A percentile compares a stretch with the other conserved stretches of the same genome.
These are phyloP conservation scores for Bipolaris bicolor DNA, from an alignment of 2,329 filamentous ascomycete species.

Conservation along the genomic window DNA sequence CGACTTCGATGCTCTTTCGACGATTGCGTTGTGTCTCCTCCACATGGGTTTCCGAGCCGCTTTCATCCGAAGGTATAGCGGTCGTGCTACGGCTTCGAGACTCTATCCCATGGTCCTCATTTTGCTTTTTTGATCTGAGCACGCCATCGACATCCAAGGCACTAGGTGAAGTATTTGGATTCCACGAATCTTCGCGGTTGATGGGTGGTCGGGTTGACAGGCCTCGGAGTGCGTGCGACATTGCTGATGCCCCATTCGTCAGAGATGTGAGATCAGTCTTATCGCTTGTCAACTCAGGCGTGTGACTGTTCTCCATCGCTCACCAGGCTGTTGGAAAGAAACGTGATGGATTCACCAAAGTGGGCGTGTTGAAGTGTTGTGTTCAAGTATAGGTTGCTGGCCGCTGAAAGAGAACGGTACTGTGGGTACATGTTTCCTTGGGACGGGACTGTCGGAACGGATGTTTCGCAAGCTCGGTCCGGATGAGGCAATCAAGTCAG, in stretches of 20 bases:
- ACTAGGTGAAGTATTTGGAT: slow-evolving; percentile 31
- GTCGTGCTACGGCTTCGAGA: slow-evolving; percentile 37
- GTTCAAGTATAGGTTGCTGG: slow-evolving; percentile 3
- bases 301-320: slow-evolving; percentile 1
- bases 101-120: slow-evolving; percentile 46
- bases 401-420: slow-evolving; percentile 18
- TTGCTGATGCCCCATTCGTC: slow-evolving; percentile 28
- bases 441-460: slow-evolving; percentile 16
- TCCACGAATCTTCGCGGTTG: slow-evolving; percentile 36
- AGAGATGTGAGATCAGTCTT: slow-evolving; percentile 21
- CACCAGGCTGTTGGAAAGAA: background rate
- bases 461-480: slow-evolving; percentile 1
- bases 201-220: slow-evolving; percentile 27
- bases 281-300: slow-evolving; percentile 10
- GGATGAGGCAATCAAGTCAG: slow-evolving; percentile 3
- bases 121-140: slow-evolving; percentile 46
- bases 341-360: slow-evolving; percentile 3
- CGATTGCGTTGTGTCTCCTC: slow-evolving; percentile 25
- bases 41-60: slow-evolving; percentile 20
- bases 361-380: background rate
- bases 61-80: slow-evolving; percentile 34
- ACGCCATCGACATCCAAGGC: slow-evolving; percentile 51
- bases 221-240: slow-evolving; percentile 38
- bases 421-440: slow-evolving; percentile 15
- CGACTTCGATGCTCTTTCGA: slow-evolving; percentile 54